Percentiles rank a stretch among this genome's conserved stretches.
Evolutionary conservation across 495 filamentous ascomycete species (phyloP).

Genomic region (Extremus antarcticus): DNA sequence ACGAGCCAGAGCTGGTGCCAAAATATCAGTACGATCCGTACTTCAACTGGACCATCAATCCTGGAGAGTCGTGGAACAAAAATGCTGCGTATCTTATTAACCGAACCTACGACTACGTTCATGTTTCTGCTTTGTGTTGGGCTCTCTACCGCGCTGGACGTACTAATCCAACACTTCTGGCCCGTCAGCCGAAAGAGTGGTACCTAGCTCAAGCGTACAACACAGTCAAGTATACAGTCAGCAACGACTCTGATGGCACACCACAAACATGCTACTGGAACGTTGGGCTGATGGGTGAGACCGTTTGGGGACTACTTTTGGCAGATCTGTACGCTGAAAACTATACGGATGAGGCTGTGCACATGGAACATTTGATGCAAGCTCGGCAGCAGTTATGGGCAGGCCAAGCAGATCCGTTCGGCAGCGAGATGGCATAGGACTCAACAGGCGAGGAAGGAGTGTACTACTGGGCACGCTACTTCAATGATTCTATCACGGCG

Average conservation of each 20-base stretch:
- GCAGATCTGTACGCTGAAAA: constrained; percentile 35
- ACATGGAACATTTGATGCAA: constrained; percentile 33
- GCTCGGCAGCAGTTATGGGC: constrained; percentile 36
- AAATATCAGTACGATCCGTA: constrained; percentile 30
- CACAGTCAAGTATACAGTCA: constrained; percentile 19
- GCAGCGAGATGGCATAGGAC: constrained; percentile 48
- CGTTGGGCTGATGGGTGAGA: constrained; percentile 44
- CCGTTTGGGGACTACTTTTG: constrained; percentile 38
- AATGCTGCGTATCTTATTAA: constrained; percentile 31
- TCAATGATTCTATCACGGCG: constrained; percentile 32
- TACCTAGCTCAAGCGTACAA: constrained; percentile 39
- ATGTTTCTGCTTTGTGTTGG: constrained; percentile 41
- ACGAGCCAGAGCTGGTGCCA: constrained; percentile 32
- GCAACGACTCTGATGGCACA: constrained; percentile 15
- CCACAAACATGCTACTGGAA: constrained; percentile 29
- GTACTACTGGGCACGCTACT: constrained; percentile 42
- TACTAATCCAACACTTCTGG: constrained; percentile 31
- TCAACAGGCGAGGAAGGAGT: constrained; percentile 44
- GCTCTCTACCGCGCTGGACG: constrained; percentile 39
- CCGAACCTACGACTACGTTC: constrained; percentile 44
- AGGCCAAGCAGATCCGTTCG: constrained; percentile 36
- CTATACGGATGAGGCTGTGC: constrained; percentile 27
- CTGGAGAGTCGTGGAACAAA: constrained; percentile 33
- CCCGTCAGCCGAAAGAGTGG: constrained; percentile 34
- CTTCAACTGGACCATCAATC: constrained; percentile 29